Evolutionary conservation across 2,329 filamentous ascomycete genomes (phyloP), one percentile per base, ranked within the genome.

Genomic region (Aspergillaceae sp.): DNA sequence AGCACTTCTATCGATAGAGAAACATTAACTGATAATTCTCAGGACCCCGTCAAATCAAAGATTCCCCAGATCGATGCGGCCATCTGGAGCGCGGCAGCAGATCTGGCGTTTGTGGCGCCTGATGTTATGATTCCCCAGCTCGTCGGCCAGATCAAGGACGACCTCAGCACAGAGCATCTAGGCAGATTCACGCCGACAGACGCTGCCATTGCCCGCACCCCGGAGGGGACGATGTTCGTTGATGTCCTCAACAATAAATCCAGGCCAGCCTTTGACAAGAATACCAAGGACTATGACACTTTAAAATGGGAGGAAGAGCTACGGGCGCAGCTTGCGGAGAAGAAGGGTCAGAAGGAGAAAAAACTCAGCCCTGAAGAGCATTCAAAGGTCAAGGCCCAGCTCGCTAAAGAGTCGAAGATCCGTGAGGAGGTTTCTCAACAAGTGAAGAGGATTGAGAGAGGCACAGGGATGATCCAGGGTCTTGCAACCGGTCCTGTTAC

Each of bases 231-330:
- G 1, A 78, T 83, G 9, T 97, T 94, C 57, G 77, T 98, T 19
- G 92, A 98, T 66, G 87, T 97, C 0, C 76, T 98, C 4, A 87
- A 85, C 32, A 90, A 87, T 62, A 94, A 94, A 63, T 73, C 82
- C 1, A 80, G 81, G 48, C 72, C 75, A 34, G 71, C 84, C 2
- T 82, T 88, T 3, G 84, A 89, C 68, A 97, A 95, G 70, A 95
- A 88, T 58, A 84, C 81, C 42, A 96, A 94, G 64, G 92, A 97
- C 63, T 95, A 96, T 58, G 88, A 98, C 57, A 94, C 88, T 1
- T 69, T 96, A 36, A 96, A 95, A 67, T 98, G 94, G 92, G 92
- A 98, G 67, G 86, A 91, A 63, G 92, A 98, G 53, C 75, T 98
- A 5, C 78, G 90, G 47, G 77, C 81, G 35, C 88, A 96, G 57